A percentile compares a stretch with the other conserved stretches of the same genome.
phyloP scores from a whole-genome alignment of 257 asterid species.

The Henckelia pumila region DNA sequence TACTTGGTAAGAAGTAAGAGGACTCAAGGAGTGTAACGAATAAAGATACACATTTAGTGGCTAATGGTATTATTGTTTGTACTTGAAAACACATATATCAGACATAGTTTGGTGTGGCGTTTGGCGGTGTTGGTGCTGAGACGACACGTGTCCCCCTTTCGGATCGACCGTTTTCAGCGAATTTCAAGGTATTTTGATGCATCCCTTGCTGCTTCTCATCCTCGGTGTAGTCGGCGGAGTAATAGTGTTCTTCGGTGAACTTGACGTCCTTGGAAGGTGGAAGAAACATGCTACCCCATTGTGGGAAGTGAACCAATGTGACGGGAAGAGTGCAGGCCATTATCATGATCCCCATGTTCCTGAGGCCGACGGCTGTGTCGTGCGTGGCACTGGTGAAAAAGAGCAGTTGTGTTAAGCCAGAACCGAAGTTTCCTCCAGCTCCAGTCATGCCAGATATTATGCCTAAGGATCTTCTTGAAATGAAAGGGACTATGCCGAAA shows the following conservation, averaged over 20 bases:
- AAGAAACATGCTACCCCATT: conserved; percentile 48
- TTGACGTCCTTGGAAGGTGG: conserved; percentile 28
- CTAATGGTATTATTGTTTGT: not conserved
- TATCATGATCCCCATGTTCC: conserved; percentile 46
- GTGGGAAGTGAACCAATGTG: conserved; percentile 36
- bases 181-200: conserved; percentile 33
- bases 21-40: not conserved
- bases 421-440: conserved; percentile 51
- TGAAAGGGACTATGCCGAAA: conserved; percentile 36
- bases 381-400: too few species aligned
- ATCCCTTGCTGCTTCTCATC: conserved; percentile 31
- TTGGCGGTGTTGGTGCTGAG: conserved; percentile 28
- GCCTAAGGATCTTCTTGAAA: conserved; percentile 42
- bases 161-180: conserved; percentile 38
- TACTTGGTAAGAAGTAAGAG: not conserved
- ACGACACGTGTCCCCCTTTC: conserved; percentile 38
- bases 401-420: conserved; percentile 35
- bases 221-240: conserved; percentile 24
- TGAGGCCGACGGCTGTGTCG: conserved; percentile 32
- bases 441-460: conserved; percentile 49
- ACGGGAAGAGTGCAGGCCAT: conserved; percentile 46
- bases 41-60: not conserved
- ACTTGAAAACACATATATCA: too few species aligned
- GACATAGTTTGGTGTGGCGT: conserved; percentile 25
- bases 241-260: conserved; percentile 28